Conservation (phyloP, 805 yeast species). For the Hemisphaericaspora nanyangensis region DNA sequence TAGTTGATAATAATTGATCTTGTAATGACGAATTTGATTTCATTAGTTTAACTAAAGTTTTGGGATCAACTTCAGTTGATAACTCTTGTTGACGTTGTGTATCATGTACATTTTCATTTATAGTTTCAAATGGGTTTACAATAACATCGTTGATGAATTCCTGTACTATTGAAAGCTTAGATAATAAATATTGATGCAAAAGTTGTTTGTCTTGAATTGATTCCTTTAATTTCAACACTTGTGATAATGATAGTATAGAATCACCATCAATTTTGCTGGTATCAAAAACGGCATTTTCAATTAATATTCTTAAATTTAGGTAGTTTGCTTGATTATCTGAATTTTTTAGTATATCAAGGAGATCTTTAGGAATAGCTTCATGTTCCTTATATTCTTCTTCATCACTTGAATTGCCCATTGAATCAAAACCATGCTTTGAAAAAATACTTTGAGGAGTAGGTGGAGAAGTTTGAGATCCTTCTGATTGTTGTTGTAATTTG, state of each 20-base stretch:
- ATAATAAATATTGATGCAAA: conserved; percentile 24
- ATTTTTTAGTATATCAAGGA: neutral
- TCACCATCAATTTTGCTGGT: conserved; percentile 30
- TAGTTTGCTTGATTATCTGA: conserved; percentile 21
- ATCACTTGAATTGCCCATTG: neutral
- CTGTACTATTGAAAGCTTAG: conserved; percentile 28
- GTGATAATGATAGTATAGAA: conserved; percentile 28
- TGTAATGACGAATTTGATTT: conserved; percentile 31
- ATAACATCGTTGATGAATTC: conserved; percentile 30
- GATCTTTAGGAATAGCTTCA: conserved; percentile 3
- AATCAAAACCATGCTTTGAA: neutral
- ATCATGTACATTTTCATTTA: neutral
- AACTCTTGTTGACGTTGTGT: neutral
- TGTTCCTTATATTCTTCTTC: conserved; percentile 3
- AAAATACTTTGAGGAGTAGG: neutral
- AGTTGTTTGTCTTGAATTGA: conserved; percentile 27
- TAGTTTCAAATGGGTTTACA: neutral
- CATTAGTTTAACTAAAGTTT: conserved; percentile 26
- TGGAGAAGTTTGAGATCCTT: neutral
- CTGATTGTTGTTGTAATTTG: conserved; percentile 1
- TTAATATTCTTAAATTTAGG: conserved; percentile 39
- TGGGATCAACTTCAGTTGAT: conserved; percentile 21
- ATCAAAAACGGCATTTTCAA: conserved; percentile 43
- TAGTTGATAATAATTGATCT: conserved; percentile 21
- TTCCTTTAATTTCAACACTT: conserved; percentile 25